Evolutionary conservation across 176 grass and related monocot species (phyloP).

Genomic region (Canna indica): DNA sequence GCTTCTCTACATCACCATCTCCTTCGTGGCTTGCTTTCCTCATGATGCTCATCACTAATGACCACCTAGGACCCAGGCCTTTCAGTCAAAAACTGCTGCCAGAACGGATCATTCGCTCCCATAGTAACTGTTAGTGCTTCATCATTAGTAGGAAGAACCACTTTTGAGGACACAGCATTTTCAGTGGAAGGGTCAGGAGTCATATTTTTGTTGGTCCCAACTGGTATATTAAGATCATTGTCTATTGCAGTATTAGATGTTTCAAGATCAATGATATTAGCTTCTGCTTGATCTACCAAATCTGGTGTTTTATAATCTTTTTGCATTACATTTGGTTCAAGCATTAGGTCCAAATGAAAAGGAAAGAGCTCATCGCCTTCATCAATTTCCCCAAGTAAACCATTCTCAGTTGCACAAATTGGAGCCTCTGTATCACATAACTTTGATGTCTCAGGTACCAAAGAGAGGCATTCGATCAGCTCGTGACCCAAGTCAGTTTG

Average conservation of each 20-base stretch:
- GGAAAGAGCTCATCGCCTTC: slow-evolving; percentile 30
- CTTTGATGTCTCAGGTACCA: slow-evolving; percentile 37
- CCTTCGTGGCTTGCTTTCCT: background rate
- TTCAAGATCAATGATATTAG: slow-evolving; percentile 2
- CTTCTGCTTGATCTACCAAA: slow-evolving; percentile 15
- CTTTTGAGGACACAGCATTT: background rate
- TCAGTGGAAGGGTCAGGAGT: background rate
- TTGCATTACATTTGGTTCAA: slow-evolving; percentile 53
- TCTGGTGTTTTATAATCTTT: slow-evolving; percentile 11
- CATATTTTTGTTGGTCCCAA: slow-evolving; percentile 18
- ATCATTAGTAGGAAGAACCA: slow-evolving; percentile 2
- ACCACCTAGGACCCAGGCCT: slow-evolving; percentile 1
- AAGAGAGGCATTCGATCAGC: slow-evolving; percentile 29
- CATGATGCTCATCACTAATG: background rate
- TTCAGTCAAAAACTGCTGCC: slow-evolving; percentile 14
- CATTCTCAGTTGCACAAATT: slow-evolving; percentile 36
- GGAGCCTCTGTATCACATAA: slow-evolving; percentile 50
- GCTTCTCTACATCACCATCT: background rate
- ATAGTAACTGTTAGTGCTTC: slow-evolving; percentile 14
- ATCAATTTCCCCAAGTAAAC: slow-evolving; percentile 23
- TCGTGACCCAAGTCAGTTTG: slow-evolving; percentile 27
- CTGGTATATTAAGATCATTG: slow-evolving; percentile 8
- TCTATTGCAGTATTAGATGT: background rate
- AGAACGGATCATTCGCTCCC: slow-evolving; percentile 1
- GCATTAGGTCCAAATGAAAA: slow-evolving; percentile 66